Conservation (phyloP, 2,329 filamentous ascomycete genomes). For the Massarina eburnea region DNA sequence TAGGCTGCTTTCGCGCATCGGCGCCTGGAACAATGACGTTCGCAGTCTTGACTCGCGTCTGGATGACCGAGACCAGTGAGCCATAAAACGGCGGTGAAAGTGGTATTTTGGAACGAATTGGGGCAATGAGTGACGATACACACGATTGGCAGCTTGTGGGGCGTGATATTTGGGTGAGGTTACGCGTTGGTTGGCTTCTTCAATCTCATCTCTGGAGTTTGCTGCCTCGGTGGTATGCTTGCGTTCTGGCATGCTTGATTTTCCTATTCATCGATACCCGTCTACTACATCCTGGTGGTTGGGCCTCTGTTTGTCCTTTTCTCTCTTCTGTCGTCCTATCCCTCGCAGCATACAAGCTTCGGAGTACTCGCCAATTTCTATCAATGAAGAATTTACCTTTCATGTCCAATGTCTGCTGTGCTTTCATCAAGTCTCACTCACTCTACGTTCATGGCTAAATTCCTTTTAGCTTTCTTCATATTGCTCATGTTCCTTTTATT, state of each 20-base stretch:
- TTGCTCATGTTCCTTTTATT: too few species aligned
- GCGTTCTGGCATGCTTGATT: background rate
- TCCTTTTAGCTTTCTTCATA: too few species aligned
- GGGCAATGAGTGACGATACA: background rate
- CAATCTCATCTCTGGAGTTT: constrained; percentile 1
- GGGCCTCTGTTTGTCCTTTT: constrained; percentile 10
- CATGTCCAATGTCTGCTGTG: background rate
- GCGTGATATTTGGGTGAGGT: background rate
- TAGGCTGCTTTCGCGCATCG: constrained; percentile 38
- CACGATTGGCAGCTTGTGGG: background rate
- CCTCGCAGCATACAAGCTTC: background rate
- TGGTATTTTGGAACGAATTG: background rate
- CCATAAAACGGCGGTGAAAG: background rate
- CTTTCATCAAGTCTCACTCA: background rate
- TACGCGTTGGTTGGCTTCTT: background rate
- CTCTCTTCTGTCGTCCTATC: background rate
- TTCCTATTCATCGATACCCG: constrained; percentile 12
- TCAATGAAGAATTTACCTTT: background rate
- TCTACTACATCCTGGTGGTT: constrained; percentile 17
- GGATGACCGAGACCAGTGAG: constrained; percentile 14
- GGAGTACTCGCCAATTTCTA: background rate
- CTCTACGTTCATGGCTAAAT: too few species aligned
- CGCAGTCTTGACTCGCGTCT: constrained; percentile 18
- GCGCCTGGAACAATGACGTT: constrained; percentile 38
- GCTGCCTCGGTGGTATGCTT: background rate